phyloP scores from a whole-genome alignment of 208 protist genomes.

The Giardia duodenalis region DNA sequence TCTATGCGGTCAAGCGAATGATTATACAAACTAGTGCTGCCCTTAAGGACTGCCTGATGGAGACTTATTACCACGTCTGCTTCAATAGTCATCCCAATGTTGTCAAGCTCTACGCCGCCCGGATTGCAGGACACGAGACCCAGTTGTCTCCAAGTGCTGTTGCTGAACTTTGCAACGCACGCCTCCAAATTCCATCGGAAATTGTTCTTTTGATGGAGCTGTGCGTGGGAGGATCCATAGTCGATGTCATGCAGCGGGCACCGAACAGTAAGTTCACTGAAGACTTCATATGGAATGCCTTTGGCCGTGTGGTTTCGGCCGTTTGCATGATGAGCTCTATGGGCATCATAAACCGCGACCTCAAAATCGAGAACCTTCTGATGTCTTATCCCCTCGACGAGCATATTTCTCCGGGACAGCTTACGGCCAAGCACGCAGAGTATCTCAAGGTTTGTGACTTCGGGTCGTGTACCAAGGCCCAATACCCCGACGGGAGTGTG shows the following conservation, averaged over 20 bases:
- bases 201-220: neutral
- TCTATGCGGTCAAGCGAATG: neutral
- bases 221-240: neutral
- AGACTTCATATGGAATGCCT: neutral
- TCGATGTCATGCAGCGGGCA: neutral
- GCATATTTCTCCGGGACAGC: neutral
- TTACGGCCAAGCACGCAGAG: neutral
- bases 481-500: neutral
- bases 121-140: neutral
- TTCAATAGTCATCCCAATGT: neutral
- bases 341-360: neutral
- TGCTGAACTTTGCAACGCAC: too few relatives aligned
- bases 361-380: conserved; percentile 17
- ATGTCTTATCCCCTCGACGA: neutral
- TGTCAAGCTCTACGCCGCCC: neutral
- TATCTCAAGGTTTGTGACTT: conserved; percentile 15
- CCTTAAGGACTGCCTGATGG: neutral
- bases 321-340: neutral
- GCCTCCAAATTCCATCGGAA: neutral
- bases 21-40: neutral
- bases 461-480: neutral
- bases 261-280: neutral
- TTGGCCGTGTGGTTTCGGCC: neutral
- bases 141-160: neutral
- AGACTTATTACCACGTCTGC: neutral